A percentile compares a stretch with the other conserved stretches of the same genome.
Conservation (phyloP, 805 yeast genomes). For the Candida xyloterini region DNA sequence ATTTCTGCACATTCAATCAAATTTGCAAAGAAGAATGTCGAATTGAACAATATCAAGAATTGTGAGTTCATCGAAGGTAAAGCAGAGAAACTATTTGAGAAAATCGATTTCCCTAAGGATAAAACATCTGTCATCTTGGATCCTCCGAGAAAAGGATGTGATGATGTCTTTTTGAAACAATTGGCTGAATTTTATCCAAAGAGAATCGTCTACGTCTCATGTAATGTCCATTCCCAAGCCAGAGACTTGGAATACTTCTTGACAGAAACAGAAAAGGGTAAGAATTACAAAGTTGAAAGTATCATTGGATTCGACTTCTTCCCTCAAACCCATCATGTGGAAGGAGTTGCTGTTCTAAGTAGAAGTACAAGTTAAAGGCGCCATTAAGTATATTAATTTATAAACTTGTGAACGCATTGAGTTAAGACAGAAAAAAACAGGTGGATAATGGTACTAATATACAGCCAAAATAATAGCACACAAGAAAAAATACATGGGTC, state of each 20-base stretch:
- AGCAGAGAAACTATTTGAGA: constrained; percentile 84
- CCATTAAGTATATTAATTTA: constrained; percentile 1
- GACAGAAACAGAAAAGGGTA: constrained; percentile 60
- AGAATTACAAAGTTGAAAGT: constrained; percentile 68
- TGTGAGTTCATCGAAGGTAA: constrained; percentile 87
- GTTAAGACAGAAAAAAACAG: constrained; percentile 5
- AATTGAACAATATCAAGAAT: constrained; percentile 68
- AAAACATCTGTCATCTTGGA: constrained; percentile 89
- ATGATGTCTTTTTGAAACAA: constrained; percentile 80
- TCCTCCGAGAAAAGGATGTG: constrained; percentile 98
- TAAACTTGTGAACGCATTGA: constrained; percentile 7
- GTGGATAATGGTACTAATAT: constrained; percentile 13
- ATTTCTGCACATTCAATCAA: constrained; percentile 86
- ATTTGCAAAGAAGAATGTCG: constrained; percentile 82
- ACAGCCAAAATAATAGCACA: constrained; percentile 15
- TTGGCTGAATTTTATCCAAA: constrained; percentile 80
- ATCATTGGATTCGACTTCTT: constrained; percentile 95
- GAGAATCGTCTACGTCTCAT: constrained; percentile 88
- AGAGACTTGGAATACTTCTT: constrained; percentile 85
- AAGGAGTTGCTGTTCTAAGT: constrained; percentile 47
- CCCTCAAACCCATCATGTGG: constrained; percentile 60
- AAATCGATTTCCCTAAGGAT: constrained; percentile 69
- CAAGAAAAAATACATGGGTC: constrained; percentile 1
- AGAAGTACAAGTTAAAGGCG: constrained; percentile 9
- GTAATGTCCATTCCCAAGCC: constrained; percentile 98